Base-by-base conservation (phyloP, 768 basidiomycete species). In the Lactarius hengduanensis region DNA sequence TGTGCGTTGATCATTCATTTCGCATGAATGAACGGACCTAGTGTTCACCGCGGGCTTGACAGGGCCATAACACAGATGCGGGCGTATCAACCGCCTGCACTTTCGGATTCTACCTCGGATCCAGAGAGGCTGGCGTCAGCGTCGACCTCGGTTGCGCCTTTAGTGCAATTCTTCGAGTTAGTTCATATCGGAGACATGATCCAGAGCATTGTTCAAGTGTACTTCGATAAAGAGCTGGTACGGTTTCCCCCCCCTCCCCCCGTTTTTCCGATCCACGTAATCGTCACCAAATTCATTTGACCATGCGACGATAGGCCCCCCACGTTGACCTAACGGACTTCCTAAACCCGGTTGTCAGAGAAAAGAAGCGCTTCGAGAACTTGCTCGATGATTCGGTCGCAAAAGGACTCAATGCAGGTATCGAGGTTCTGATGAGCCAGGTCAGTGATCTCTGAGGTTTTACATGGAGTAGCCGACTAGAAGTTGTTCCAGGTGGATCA, bases 121-220 rank as follows among this genome's bases (percentile, higher is more conserved):
- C 87, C 88, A 43, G 86, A 86, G 28, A 89, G 86, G 69, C 15
- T 32, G 10, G 57, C 59, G n/a, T 36, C 59, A 8, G 41, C 56
- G 8, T 71, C 65, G 41, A 71, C 70, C 22, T 69, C 68, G 1
- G 96, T 98, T 2, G 94, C 96, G 1, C 97, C 97, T 0, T 78
- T 99, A 3, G 79, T 98, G 47, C 96, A 98, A 74, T 98, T 98
- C 78, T 98, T 99, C 70, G 96, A 98, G 79, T 81, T 98, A 28
- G 96, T 96, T 0, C 97, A 98, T 78, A 81, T 98, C 18, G 97
- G 95, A 1, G 96, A 99, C 74, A 99, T 93, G 18, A 98, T 98
- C 54, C 94, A 96, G 77, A 93, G 89, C 20, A 98, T 98, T 87
- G 87, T 97, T 7, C 95, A 99, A 71, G 97, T 98, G 2, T 99